Base-by-base conservation (phyloP, 345 rosid species). In the Citrus mangshanensis region DNA sequence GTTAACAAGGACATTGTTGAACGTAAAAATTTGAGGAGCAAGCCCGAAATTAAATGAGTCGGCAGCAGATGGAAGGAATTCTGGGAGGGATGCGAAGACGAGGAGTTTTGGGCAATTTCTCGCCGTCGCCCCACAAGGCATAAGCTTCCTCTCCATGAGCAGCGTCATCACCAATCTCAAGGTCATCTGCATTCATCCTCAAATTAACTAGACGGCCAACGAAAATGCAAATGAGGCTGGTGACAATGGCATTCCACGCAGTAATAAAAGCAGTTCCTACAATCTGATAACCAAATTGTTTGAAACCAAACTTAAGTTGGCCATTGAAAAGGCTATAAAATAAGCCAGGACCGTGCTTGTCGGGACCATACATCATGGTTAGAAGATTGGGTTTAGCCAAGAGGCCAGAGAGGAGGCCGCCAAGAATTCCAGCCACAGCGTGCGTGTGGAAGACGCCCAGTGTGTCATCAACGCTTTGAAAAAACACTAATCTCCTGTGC, bases 141-240 rank as follows among this genome's bases (percentile, higher is more conserved):
- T 86, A 85, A 5, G 92, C 95, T 77, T 91, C 91, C 83, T 91
- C 91, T 5, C 93, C 89, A 6, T 91, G 91, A 56, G 84, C 88
- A 0, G 93, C 93, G 61, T 87, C 88, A n/a, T 91, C 95, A 34
- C 93, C 93, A 3, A 88, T 81, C 80, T 88, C 91, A 5, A 88
- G 90, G 64, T 81, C 89, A n/a, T 89, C 91, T 9, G 88, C 91
- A 10, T 77, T 60, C 90, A 88, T 87, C 81, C 93, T 86, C 61
- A 89, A 87, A 65, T 86, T 74, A 37, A 89, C 85, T 40, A 87
- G 25, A 28, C 85, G 79, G 75, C 89, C 68, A 66, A 89, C 86
- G 0, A 89, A 42, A 38, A 89, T 70, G 79, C 93, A 91, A 24
- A 91, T 88, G 46, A 89, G 61, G 83, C 89, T 89, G 0, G 92